Percentiles rank a stretch among this genome's conserved stretches.
These are phyloP conservation scores for Aspergillus versicolor DNA, from an alignment of 2,329 filamentous ascomycete genomes.

Conservation along the genomic window DNA sequence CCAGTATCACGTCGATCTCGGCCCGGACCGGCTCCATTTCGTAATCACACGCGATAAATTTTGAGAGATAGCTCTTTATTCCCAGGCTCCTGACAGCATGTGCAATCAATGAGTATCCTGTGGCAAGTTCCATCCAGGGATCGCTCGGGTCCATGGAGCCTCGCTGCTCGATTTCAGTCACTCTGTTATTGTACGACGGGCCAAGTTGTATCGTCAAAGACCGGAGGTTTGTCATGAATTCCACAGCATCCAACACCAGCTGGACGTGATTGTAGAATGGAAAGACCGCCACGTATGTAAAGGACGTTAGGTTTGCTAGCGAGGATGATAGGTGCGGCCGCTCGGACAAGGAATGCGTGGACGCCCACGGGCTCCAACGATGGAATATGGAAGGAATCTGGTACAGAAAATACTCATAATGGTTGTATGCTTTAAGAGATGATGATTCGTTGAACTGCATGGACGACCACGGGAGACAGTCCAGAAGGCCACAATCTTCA, in stretches of 20 bases:
- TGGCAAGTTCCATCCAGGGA: slow-evolving; percentile 56
- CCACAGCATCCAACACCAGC: slow-evolving; percentile 44
- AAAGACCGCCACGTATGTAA: slow-evolving; percentile 65
- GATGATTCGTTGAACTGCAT: slow-evolving; percentile 73
- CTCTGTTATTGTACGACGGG: slow-evolving; percentile 36
- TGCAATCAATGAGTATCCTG: slow-evolving; percentile 50
- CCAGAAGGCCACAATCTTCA: slow-evolving; percentile 48
- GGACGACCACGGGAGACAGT: slow-evolving; percentile 63
- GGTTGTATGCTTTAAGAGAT: slow-evolving; percentile 67
- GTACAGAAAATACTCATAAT: slow-evolving; percentile 69
- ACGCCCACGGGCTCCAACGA: slow-evolving; percentile 41
- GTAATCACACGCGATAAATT: slow-evolving; percentile 33
- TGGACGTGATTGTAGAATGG: slow-evolving; percentile 63
- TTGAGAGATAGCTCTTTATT: slow-evolving; percentile 17
- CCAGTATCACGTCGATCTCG: slow-evolving; percentile 27
- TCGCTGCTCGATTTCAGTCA: slow-evolving; percentile 40
- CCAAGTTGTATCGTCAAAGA: slow-evolving; percentile 56
- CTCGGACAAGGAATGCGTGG: slow-evolving; percentile 12
- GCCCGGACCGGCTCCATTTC: slow-evolving; percentile 29
- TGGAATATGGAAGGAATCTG: slow-evolving; percentile 62
- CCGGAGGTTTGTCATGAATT: slow-evolving; percentile 52
- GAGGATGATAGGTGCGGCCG: slow-evolving; percentile 40
- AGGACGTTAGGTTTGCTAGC: slow-evolving; percentile 44
- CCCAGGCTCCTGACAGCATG: slow-evolving; percentile 32
- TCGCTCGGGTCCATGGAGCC: slow-evolving; percentile 43